A percentile compares a stretch with the other conserved stretches of the same genome.
Evolutionary conservation across 75 land plant genomes (phyloP).

Genomic region (Gnetum montanum): DNA sequence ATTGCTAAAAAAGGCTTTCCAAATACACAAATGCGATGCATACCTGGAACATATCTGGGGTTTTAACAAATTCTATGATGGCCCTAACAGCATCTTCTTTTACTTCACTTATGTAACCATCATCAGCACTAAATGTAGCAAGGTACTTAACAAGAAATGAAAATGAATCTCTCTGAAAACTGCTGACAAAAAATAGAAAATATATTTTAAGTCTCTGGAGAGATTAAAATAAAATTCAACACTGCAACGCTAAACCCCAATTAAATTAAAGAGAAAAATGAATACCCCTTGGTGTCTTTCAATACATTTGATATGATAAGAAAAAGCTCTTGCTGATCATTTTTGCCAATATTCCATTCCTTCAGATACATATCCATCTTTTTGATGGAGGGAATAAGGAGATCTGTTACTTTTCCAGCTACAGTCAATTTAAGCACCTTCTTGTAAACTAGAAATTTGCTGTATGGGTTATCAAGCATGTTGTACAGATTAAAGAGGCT

Average conservation of each 20-base stretch:
- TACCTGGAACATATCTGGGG: slow-evolving; percentile 98
- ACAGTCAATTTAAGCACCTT: slow-evolving; percentile 67
- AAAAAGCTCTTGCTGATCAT: slow-evolving; percentile 69
- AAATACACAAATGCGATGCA: too few species aligned
- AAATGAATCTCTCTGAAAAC: slow-evolving; percentile 69
- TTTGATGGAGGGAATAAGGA: slow-evolving; percentile 73
- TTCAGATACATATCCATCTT: slow-evolving; percentile 73
- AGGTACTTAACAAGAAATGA: slow-evolving; percentile 67
- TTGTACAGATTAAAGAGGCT: slow-evolving; percentile 90
- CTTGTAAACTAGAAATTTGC: slow-evolving; percentile 70
- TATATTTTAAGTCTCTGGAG: too few species aligned
- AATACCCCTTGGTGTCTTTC: slow-evolving; percentile 79
- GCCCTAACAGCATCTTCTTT: slow-evolving; percentile 88
- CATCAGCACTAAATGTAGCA: slow-evolving; percentile 79
- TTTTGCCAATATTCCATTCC: slow-evolving; percentile 76
- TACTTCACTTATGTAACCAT: slow-evolving; percentile 60
- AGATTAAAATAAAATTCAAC: too few species aligned
- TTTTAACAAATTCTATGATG: slow-evolving; percentile 85
- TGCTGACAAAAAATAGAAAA: too few species aligned
- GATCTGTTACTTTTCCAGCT: slow-evolving; percentile 70
- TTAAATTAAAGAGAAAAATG: too few species aligned
- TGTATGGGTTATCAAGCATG: slow-evolving; percentile 66
- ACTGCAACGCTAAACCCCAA: too few species aligned
- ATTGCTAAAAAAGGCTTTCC: too few species aligned
- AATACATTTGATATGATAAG: slow-evolving; percentile 63